phyloP scores from a whole-genome alignment of 768 basidiomycete species.

The Paxillus ammoniavirescens region DNA sequence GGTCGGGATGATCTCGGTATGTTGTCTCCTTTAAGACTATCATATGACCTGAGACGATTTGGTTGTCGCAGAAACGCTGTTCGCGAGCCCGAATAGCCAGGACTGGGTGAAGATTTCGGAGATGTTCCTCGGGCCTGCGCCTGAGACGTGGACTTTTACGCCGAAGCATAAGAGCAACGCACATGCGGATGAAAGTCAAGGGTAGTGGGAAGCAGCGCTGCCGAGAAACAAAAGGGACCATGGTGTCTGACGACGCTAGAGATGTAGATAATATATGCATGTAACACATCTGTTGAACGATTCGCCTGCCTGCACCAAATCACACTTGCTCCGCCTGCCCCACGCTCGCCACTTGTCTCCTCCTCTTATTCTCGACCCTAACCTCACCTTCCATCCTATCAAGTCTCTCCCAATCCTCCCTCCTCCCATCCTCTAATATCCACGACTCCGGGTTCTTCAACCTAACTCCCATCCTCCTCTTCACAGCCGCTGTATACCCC shows the following conservation, averaged over 20 bases:
- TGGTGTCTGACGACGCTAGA: neutral
- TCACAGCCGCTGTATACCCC: slow-evolving; percentile 70
- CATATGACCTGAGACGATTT: neutral
- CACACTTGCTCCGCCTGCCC: neutral
- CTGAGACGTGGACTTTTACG: slow-evolving; percentile 79
- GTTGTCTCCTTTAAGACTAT: slow-evolving; percentile 19
- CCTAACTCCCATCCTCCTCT: slow-evolving; percentile 53
- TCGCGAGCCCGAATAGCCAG: slow-evolving; percentile 72
- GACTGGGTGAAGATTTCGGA: slow-evolving; percentile 95
- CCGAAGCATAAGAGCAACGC: slow-evolving; percentile 96
- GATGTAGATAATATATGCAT: neutral
- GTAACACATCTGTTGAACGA: slow-evolving; percentile 4
- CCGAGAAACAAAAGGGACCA: neutral
- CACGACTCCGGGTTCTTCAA: slow-evolving; percentile 35
- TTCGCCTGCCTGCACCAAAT: neutral
- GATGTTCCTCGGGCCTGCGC: slow-evolving; percentile 90
- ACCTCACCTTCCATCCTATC: slow-evolving; percentile 27
- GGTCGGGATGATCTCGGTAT: slow-evolving; percentile 87
- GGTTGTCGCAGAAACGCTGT: slow-evolving; percentile 69
- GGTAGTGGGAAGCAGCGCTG: slow-evolving; percentile 25
- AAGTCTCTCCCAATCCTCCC: slow-evolving; percentile 25
- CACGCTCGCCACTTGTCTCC: slow-evolving; percentile 3
- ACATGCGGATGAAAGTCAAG: slow-evolving; percentile 62
- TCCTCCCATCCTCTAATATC: slow-evolving; percentile 33
- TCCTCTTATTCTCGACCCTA: slow-evolving; percentile 28